Percentiles rank a stretch among this genome's conserved stretches.
Evolutionary conservation across 2,329 filamentous ascomycete genomes (phyloP).

Genomic region (Beauveria australis): DNA sequence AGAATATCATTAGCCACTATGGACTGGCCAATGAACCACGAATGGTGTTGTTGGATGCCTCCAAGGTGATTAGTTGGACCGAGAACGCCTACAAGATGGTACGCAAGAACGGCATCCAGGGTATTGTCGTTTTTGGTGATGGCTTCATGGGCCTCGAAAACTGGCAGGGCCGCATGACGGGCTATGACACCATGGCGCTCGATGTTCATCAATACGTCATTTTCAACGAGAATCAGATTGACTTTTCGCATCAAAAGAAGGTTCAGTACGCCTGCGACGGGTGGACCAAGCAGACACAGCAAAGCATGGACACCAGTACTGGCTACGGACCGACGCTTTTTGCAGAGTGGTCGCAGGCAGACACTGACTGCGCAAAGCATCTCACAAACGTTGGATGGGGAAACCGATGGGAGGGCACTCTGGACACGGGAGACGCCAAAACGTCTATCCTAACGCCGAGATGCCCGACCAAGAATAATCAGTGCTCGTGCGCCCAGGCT

Average conservation of each 20-base stretch:
- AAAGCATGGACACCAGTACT: slow-evolving; percentile 62
- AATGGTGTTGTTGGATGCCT: slow-evolving; percentile 64
- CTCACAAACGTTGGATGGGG: slow-evolving; percentile 87
- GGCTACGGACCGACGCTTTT: slow-evolving; percentile 92
- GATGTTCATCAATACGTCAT: slow-evolving; percentile 98
- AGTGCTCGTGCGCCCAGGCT: slow-evolving; percentile 66
- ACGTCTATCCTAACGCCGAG: slow-evolving; percentile 59
- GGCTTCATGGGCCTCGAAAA: slow-evolving; percentile 87
- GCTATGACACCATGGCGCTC: slow-evolving; percentile 67
- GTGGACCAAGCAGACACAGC: slow-evolving; percentile 72
- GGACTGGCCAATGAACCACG: slow-evolving; percentile 90
- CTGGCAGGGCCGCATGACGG: slow-evolving; percentile 78
- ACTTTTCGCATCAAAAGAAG: slow-evolving; percentile 73
- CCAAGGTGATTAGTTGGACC: slow-evolving; percentile 73
- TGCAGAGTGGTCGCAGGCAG: slow-evolving; percentile 95
- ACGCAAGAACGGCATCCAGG: slow-evolving; percentile 65
- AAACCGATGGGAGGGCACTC: slow-evolving; percentile 85
- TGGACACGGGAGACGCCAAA: slow-evolving; percentile 56
- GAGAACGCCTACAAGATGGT: slow-evolving; percentile 62
- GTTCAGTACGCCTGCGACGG: slow-evolving; percentile 78
- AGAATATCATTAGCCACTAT: slow-evolving; percentile 86
- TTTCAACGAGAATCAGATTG: slow-evolving; percentile 85
- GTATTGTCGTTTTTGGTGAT: slow-evolving; percentile 78
- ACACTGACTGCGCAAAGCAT: slow-evolving; percentile 83
- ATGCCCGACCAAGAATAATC: slow-evolving; percentile 59